Percentiles rank a stretch among this genome's conserved stretches.
phyloP scores from a whole-genome alignment of 2,329 filamentous ascomycete genomes.

The Xylaria sp. region DNA sequence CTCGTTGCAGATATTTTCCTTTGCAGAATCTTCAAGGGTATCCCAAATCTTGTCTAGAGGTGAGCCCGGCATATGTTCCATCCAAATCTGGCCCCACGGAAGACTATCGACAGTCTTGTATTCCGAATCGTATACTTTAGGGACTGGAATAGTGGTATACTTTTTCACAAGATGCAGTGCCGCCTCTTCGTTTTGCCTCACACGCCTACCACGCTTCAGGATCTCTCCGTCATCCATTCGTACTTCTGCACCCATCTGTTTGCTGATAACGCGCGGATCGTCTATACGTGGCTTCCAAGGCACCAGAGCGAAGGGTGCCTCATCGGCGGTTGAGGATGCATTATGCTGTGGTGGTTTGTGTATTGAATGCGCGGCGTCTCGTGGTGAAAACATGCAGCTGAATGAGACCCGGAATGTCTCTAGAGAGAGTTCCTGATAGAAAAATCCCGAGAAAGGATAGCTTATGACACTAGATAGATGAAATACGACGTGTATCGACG shows the following conservation, averaged over 20 bases:
- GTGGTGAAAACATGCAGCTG: too few species aligned
- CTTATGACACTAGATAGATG: too few species aligned
- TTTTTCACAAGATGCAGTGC: constrained; percentile 13
- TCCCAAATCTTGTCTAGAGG: constrained; percentile 1
- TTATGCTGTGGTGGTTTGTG: neutral
- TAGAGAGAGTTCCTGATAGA: too few species aligned
- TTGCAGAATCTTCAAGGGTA: neutral
- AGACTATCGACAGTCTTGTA: neutral
- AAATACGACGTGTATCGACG: too few species aligned
- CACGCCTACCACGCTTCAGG: constrained; percentile 4
- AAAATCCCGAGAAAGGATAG: too few species aligned
- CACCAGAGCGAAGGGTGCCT: neutral
- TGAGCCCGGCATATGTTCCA: constrained; percentile 1
- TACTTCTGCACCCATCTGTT: constrained; percentile 17
- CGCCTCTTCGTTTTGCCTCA: constrained; percentile 1
- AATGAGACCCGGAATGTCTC: too few species aligned
- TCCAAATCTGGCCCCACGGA: constrained; percentile 8
- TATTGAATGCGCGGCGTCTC: neutral
- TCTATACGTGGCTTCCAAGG: constrained; percentile 21
- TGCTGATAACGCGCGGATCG: neutral
- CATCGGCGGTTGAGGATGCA: neutral
- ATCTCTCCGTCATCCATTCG: neutral
- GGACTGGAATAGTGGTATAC: constrained; percentile 19
- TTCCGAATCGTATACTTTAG: neutral
- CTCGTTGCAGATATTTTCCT: constrained; percentile 18